Conservation (phyloP, 176 grass and related monocot genomes). For the Puccinellia tenuiflora region DNA sequence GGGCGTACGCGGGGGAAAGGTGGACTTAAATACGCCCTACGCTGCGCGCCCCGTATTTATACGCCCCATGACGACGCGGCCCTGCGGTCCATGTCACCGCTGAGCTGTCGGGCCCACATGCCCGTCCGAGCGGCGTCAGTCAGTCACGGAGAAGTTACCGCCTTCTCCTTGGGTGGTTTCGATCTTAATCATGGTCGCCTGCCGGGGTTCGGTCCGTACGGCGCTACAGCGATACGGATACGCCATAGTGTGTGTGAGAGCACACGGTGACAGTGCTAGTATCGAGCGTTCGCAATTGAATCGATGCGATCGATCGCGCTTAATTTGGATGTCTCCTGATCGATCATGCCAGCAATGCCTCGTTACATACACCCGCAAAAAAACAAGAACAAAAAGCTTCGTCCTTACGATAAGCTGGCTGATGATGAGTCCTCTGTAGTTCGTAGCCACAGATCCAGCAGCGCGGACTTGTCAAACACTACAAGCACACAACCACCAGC, state of each 20-base stretch:
- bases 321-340: no score
- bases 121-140: no score
- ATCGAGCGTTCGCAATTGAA: background rate
- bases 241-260: background rate
- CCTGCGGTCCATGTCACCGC: background rate
- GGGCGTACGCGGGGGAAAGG: background rate
- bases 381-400: no score
- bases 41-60: slow-evolving; percentile 7
- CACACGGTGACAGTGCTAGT: background rate
- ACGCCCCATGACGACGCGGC: background rate
- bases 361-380: no score
- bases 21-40: background rate
- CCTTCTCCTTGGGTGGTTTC: no score
- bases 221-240: background rate
- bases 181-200: background rate
- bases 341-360: no score
- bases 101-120: background rate
- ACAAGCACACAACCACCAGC: background rate
- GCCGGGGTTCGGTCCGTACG: no score
- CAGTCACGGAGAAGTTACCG: no score
- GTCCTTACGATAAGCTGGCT: no score
- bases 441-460: background rate
- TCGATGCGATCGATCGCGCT: no score
- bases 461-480: background rate
- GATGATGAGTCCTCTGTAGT: background rate